Percentiles rank a stretch among this genome's conserved stretches.
Conservation (phyloP, 805 yeast species). For the Myxozyma sirexii region DNA sequence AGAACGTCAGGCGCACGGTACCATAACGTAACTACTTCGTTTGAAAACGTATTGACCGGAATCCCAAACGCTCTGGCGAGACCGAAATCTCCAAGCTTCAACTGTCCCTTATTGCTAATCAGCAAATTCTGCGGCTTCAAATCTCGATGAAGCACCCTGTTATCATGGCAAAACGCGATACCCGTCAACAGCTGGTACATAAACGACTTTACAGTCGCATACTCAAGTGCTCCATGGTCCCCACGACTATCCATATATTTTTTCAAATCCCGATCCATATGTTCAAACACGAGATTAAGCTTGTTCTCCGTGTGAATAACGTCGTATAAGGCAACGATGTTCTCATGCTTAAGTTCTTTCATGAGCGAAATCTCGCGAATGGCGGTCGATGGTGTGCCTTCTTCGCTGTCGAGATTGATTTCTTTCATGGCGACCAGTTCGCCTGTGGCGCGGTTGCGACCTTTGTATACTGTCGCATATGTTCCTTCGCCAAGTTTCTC, state of each 20-base stretch:
- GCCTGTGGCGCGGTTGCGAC: constrained; percentile 80
- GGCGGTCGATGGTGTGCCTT: constrained; percentile 98
- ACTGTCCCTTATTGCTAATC: constrained; percentile 85
- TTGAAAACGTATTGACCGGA: constrained; percentile 95
- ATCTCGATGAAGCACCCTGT: constrained; percentile 75
- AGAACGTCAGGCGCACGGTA: constrained; percentile 97
- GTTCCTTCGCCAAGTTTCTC: constrained; percentile 95
- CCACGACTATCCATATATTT: constrained; percentile 92
- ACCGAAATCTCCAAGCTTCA: constrained; percentile 95
- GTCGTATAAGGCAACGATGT: constrained; percentile 91
- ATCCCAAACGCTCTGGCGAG: constrained; percentile 97
- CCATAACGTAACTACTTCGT: constrained; percentile 98
- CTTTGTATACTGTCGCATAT: constrained; percentile 98
- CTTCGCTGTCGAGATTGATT: constrained; percentile 91
- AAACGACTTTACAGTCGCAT: constrained; percentile 78
- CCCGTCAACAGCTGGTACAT: constrained; percentile 94
- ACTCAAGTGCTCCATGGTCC: constrained; percentile 69
- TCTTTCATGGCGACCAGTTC: constrained; percentile 97
- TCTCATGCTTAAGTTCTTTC: constrained; percentile 93
- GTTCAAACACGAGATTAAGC: constrained; percentile 89
- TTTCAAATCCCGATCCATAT: constrained; percentile 89
- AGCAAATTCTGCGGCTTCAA: constrained; percentile 93
- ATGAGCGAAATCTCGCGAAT: constrained; percentile 92
- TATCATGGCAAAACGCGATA: constrained; percentile 83
- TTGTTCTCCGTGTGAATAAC: constrained; percentile 97